Base-by-base conservation (phyloP, 1,139 yeast species). In the Geotrichum australiense region DNA sequence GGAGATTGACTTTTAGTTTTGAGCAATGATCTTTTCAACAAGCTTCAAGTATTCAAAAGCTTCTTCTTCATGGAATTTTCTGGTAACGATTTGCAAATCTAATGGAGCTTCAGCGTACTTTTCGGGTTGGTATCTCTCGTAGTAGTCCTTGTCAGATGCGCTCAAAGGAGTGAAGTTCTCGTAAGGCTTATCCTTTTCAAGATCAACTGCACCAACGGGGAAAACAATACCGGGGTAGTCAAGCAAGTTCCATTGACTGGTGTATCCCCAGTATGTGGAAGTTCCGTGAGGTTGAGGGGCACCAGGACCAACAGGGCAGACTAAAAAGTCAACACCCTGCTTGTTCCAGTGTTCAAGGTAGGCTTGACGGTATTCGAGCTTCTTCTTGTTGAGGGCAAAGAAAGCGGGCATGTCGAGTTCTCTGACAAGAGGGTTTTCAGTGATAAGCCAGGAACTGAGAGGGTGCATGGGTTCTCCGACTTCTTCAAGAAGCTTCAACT, bases 261-360 rank as follows among this genome's bases (percentile, higher is more conserved):
- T 71, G 40, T 53, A 53, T 3, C 85, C 80, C 91, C 93, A 81
- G 61, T 80, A 79, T 56, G 72, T 74, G 10, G 81, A 73, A 41
- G 74, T 71, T 36, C 74, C 78, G 14, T 79, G 76, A 39, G 70
- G 73, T 16, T 89, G 86, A 4, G 93, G 87, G 41, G 79, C 82
- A 47, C 82, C 82, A 46, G 74, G 74, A 56, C 79, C 78, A 4
- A 78, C 70, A 36, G 94, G 93, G 41, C 80, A 69, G 38, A 84
- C 63, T 44, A 83, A 69, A 53, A 79, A 76, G 55, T 83, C 93
- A 38, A 82, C 72, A 35, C 74, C 73, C 51, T 78, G 69, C 14
- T 70, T 61, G 46, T 73, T 54, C 65, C 72, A 69, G 46, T 59
- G 59, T 11, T 54, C 46, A 40, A 57, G 57, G 46, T 63, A 65